These are phyloP conservation scores for Candida sp. DNA, from an alignment of 1,139 yeast species.

Conservation along the genomic window DNA sequence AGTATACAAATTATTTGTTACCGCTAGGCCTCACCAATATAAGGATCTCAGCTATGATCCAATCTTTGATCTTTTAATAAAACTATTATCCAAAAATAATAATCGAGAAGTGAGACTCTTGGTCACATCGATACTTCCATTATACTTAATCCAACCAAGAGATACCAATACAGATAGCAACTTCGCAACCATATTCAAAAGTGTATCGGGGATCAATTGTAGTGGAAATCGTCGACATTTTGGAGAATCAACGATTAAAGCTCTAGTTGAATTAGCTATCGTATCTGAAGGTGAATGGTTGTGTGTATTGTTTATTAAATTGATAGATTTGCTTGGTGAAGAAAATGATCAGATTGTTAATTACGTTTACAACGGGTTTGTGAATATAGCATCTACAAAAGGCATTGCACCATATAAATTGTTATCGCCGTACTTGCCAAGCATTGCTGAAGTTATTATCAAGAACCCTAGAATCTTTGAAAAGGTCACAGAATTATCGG, in stretches of 20 bases:
- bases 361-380: slow-evolving; percentile 57
- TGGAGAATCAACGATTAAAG: slow-evolving; percentile 60
- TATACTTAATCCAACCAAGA: slow-evolving; percentile 34
- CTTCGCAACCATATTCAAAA: slow-evolving; percentile 33
- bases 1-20: slow-evolving; percentile 44
- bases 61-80: slow-evolving; percentile 20
- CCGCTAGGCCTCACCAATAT: slow-evolving; percentile 37
- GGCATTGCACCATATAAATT: slow-evolving; percentile 63
- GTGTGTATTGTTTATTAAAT: slow-evolving; percentile 54
- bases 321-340: slow-evolving; percentile 61
- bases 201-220: slow-evolving; percentile 34
- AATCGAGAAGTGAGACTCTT: slow-evolving; percentile 54
- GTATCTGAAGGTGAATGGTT: slow-evolving; percentile 60
- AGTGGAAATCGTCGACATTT: slow-evolving; percentile 31
- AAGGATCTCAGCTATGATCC: slow-evolving; percentile 15
- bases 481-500: slow-evolving; percentile 62
- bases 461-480: slow-evolving; percentile 57
- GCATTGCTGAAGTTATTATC: slow-evolving; percentile 65
- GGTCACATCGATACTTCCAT: slow-evolving; percentile 45
- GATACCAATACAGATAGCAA: slow-evolving; percentile 29
- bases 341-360: slow-evolving; percentile 60
- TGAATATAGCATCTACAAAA: slow-evolving; percentile 43
- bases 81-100: slow-evolving; percentile 17
- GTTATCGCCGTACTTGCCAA: slow-evolving; percentile 74
- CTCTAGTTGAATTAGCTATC: slow-evolving; percentile 60